phyloP scores from a whole-genome alignment of 257 asterid species.

The Misopates orontium region DNA sequence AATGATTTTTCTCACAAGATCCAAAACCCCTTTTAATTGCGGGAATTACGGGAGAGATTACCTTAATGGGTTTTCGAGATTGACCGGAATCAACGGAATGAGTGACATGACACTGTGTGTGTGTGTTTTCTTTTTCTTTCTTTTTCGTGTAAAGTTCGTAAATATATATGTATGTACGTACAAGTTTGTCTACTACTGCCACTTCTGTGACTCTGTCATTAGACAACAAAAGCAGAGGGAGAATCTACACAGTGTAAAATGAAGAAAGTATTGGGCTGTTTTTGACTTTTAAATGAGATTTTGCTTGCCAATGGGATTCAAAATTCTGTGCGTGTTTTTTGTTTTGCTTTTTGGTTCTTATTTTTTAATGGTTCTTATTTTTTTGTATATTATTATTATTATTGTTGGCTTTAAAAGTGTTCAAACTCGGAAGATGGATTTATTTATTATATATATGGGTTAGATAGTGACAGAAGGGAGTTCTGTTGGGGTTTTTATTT shows the following conservation, averaged over 20 bases:
- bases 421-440: too few relatives aligned
- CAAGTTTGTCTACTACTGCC: neutral
- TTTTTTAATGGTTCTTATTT: too few relatives aligned
- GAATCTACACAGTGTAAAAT: conserved; percentile 36
- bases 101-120: neutral
- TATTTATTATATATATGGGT: too few relatives aligned
- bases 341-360: too few relatives aligned
- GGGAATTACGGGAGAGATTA: conserved; percentile 58
- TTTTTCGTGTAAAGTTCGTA: neutral
- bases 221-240: conserved; percentile 29
- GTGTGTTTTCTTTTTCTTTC: neutral
- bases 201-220: too few relatives aligned
- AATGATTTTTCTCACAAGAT: conserved; percentile 14
- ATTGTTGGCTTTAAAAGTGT: too few relatives aligned
- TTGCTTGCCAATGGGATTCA: too few relatives aligned
- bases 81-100: conserved; percentile 80
- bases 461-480: too few relatives aligned
- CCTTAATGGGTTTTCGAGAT: conserved; percentile 37
- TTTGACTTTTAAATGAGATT: conserved; percentile 30
- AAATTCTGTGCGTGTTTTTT: too few relatives aligned
- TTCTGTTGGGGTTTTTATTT: too few relatives aligned
- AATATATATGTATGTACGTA: neutral
- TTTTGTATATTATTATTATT: too few relatives aligned
- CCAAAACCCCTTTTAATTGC: conserved; percentile 27
- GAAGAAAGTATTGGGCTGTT: conserved; percentile 25